phyloP scores from a whole-genome alignment of 805 yeast genomes.

The Lachancea waltii region DNA sequence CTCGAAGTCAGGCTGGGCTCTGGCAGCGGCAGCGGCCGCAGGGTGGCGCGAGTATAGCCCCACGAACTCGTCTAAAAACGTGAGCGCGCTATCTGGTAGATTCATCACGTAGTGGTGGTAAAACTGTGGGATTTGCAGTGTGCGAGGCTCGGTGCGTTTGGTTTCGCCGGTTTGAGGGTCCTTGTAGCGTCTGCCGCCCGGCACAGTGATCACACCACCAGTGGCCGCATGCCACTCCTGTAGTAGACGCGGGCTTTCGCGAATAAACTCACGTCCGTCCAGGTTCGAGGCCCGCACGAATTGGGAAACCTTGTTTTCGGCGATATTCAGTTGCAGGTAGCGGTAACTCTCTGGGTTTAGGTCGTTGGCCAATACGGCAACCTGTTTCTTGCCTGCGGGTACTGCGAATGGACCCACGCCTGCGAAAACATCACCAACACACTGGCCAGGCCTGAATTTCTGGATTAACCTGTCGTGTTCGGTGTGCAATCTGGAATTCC shows the following conservation, averaged over 20 bases:
- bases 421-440: constrained; percentile 92
- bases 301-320: constrained; percentile 50
- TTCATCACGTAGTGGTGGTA: constrained; percentile 83
- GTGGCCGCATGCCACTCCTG: constrained; percentile 39
- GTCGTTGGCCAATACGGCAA: constrained; percentile 84
- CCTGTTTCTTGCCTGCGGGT: constrained; percentile 85
- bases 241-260: constrained; percentile 47
- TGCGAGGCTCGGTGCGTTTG: constrained; percentile 21
- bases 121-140: constrained; percentile 30
- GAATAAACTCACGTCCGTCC: constrained; percentile 82
- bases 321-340: constrained; percentile 60
- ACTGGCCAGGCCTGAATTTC: constrained; percentile 54
- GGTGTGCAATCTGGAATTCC: constrained; percentile 93
- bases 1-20: constrained; percentile 39
- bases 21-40: constrained; percentile 30
- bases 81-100: constrained; percentile 86
- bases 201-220: constrained; percentile 34
- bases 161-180: constrained; percentile 25
- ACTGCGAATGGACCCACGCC: constrained; percentile 98
- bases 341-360: constrained; percentile 81
- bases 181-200: constrained; percentile 36
- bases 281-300: constrained; percentile 59
- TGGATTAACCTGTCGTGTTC: constrained; percentile 82
- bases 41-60: constrained; percentile 50
- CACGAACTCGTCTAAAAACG: constrained; percentile 67